These are phyloP conservation scores for Xylaria flabelliformis DNA, from an alignment of 495 filamentous ascomycete genomes.

Conservation along the genomic window DNA sequence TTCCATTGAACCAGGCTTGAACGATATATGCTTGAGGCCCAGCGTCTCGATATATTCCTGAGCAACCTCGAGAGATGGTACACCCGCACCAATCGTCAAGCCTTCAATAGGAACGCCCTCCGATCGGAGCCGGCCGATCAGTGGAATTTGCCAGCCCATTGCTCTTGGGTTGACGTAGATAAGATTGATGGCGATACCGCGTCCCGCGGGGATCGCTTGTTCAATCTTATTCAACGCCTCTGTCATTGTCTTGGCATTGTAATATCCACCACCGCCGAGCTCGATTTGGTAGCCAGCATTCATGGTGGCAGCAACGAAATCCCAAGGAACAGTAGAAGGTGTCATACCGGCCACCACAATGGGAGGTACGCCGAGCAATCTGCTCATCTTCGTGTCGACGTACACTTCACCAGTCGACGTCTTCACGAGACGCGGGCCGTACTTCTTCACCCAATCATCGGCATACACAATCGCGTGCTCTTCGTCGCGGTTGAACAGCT, in stretches of 20 bases:
- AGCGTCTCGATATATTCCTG: constrained; percentile 93
- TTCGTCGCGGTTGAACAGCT: constrained; percentile 94
- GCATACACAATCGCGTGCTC: constrained; percentile 93
- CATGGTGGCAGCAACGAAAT: constrained; percentile 92
- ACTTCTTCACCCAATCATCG: constrained; percentile 97
- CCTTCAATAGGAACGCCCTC: constrained; percentile 94
- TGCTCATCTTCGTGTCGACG: constrained; percentile 98
- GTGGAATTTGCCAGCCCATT: constrained; percentile 97
- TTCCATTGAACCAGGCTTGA: constrained; percentile 92
- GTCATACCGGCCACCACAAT: constrained; percentile 96
- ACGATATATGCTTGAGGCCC: constrained; percentile 92
- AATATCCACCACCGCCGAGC: constrained; percentile 89
- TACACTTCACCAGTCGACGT: constrained; percentile 85
- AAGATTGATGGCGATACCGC: constrained; percentile 91
- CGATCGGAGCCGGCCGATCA: constrained; percentile 81
- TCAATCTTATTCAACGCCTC: constrained; percentile 90
- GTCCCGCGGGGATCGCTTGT: constrained; percentile 82
- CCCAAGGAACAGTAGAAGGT: constrained; percentile 86
- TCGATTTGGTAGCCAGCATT: constrained; percentile 92
- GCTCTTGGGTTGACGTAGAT: constrained; percentile 97
- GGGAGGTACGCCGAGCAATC: constrained; percentile 85
- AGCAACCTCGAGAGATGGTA: constrained; percentile 91
- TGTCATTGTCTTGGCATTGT: constrained; percentile 88
- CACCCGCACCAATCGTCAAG: constrained; percentile 91
- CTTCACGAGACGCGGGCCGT: constrained; percentile 85